Evolutionary conservation across 805 yeast genomes (phyloP).

Genomic region (Ogataea ramenticola): DNA sequence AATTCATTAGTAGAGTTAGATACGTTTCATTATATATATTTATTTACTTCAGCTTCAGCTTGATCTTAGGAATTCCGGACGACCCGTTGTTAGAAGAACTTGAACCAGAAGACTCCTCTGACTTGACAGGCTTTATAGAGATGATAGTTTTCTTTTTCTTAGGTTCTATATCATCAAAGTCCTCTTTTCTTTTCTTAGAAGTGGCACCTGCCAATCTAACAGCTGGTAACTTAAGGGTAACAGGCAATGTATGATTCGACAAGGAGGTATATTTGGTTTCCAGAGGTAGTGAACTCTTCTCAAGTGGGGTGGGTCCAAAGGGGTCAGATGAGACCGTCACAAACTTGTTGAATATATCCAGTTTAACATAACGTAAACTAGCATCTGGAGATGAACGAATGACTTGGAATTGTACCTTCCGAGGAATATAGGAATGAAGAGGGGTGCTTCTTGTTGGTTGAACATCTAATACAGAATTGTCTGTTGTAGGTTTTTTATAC

Average conservation of each 20-base stretch:
- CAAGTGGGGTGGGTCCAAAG: background rate
- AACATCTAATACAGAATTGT: background rate
- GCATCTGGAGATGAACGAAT: constrained; percentile 10
- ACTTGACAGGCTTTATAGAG: background rate
- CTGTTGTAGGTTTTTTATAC: constrained; percentile 4
- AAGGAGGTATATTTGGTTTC: background rate
- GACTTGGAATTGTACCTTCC: constrained; percentile 14
- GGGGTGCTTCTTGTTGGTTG: background rate
- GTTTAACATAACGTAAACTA: constrained; percentile 30
- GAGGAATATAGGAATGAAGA: constrained; percentile 1
- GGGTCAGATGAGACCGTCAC: constrained; percentile 17
- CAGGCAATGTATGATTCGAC: background rate
- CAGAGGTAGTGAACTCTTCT: background rate
- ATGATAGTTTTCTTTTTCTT: background rate
- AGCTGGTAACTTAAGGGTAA: background rate
- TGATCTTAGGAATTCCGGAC: constrained; percentile 10
- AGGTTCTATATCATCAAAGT: background rate
- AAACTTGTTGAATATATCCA: constrained; percentile 16
- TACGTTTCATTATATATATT: background rate
- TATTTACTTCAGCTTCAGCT: constrained; percentile 12
- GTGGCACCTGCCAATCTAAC: background rate
- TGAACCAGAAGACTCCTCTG: background rate
- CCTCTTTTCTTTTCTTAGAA: background rate
- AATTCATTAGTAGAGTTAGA: too few species aligned
- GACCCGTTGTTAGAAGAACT: too few species aligned